Base-by-base conservation (phyloP, 192 early-diverging fungal genomes). In the Rhizophagus prolifer region DNA sequence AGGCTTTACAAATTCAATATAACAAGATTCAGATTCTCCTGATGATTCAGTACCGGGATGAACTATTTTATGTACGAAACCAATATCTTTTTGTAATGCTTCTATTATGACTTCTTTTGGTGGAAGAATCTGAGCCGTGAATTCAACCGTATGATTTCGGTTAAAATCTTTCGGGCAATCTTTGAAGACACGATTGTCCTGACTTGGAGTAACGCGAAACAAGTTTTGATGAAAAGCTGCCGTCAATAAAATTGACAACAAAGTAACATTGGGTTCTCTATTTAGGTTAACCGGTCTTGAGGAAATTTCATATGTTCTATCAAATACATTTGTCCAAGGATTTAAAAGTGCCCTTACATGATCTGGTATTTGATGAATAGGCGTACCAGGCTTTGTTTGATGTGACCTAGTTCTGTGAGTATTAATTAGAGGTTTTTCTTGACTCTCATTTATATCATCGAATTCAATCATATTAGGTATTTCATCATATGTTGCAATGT, bases 141-240 rank as follows among this genome's bases (percentile, higher is more conserved):
- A 74, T 66, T 74, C 78, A 58, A 79, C 74, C 34, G 78, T 79
- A 38, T 76, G 70, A 14, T 64, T 8, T 58, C 41, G 61, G 47
- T 79, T 58, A 41, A 54, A 79, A 8, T 76, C 21, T 65, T 16
- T 9, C 9, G 78, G 78, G 26, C 70, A 79, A 34, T 47, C 3
- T 36, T 25, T 61, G 34, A 62, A 79, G 21, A 46, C 62, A 41
- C 62, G 64, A 38, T 12, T 54, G 25, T 75, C 46, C 19, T n/a
- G 44, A 50, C 13, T 14, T 54, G 73, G 31, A 34, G 12, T 9
- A 8, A 79, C 25, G 12, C 31, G 50, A 44, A 79, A 58, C n/a
- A 79, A 60, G 36, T 74, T 79, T 28, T 72, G 72, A 38, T 79
- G 78, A 66, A 74, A 79, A 14, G 71, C 72, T n/a, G 78, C 72